Conservation (phyloP, 768 basidiomycete genomes). For the Lentinula raphanica region DNA sequence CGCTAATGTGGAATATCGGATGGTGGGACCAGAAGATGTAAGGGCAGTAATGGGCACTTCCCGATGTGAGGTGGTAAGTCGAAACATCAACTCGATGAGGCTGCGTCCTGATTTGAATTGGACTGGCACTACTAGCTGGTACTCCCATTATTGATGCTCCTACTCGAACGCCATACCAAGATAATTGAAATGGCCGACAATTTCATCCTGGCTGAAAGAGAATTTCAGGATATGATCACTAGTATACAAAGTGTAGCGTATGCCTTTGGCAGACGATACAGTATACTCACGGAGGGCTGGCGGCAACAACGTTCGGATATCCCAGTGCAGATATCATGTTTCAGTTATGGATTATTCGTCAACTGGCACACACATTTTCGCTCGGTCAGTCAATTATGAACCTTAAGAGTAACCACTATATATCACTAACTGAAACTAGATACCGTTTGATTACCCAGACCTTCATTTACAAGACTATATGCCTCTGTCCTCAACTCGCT, state of each 20-base stretch:
- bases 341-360: constrained; percentile 13
- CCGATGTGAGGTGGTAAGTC: constrained; percentile 12
- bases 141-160: constrained; percentile 9
- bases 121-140: constrained; percentile 5
- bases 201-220: constrained; percentile 12
- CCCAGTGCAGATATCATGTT: constrained; percentile 10
- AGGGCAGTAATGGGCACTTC: constrained; percentile 12
- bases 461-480: neutral
- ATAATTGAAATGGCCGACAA: constrained; percentile 11
- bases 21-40: constrained; percentile 12
- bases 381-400: neutral
- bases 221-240: constrained; percentile 12
- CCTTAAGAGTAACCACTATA: neutral
- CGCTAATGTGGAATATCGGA: constrained; percentile 6
- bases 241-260: constrained; percentile 9
- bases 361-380: constrained; percentile 11
- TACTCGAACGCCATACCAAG: constrained; percentile 14
- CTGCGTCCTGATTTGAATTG: too few relatives aligned
- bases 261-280: constrained; percentile 13
- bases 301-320: constrained; percentile 12
- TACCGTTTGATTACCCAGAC: neutral
- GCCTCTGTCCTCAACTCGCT: too few relatives aligned
- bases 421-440: neutral
- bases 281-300: constrained; percentile 14
- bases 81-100: neutral